A percentile compares a stretch with the other conserved stretches of the same genome.
Evolutionary conservation across 305 asterid species (phyloP).

Genomic region (Fraxinus floribunda): DNA sequence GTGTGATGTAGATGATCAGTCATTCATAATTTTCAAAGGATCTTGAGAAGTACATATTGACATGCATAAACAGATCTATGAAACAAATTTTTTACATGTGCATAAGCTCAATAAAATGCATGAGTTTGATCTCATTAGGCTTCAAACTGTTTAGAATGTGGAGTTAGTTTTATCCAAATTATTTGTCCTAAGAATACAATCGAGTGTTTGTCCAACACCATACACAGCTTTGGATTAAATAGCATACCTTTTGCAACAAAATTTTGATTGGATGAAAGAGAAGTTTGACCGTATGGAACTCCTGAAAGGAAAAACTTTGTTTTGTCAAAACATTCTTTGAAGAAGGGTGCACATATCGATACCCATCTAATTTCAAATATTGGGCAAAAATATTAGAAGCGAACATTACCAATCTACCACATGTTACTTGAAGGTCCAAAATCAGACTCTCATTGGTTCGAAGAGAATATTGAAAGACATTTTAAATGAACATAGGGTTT

Average conservation of each 20-base stretch:
- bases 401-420: background rate
- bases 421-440: constrained; percentile 13
- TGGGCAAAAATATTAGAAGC: constrained; percentile 15
- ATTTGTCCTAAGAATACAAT: constrained; percentile 11
- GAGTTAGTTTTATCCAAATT: constrained; percentile 15
- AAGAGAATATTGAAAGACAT: background rate
- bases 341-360: constrained; percentile 25
- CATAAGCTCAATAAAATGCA: background rate
- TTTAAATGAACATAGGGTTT: background rate
- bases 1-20: background rate
- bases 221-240: constrained; percentile 25
- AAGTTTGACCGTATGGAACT: constrained; percentile 71
- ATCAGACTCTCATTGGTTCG: constrained; percentile 5
- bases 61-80: constrained; percentile 14
- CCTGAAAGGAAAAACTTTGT: constrained; percentile 68
- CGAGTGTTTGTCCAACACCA: background rate
- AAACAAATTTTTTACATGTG: background rate
- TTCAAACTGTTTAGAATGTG: constrained; percentile 9
- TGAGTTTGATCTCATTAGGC: constrained; percentile 16
- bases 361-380: constrained; percentile 20
- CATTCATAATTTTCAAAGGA: background rate
- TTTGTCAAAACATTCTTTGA: constrained; percentile 39
- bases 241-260: constrained; percentile 84
- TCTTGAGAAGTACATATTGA: background rate
- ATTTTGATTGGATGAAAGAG: constrained; percentile 81